A percentile compares a stretch with the other conserved stretches of the same genome.
Conservation (phyloP, 2,329 filamentous ascomycete genomes). For the Cercospora citrullina region DNA sequence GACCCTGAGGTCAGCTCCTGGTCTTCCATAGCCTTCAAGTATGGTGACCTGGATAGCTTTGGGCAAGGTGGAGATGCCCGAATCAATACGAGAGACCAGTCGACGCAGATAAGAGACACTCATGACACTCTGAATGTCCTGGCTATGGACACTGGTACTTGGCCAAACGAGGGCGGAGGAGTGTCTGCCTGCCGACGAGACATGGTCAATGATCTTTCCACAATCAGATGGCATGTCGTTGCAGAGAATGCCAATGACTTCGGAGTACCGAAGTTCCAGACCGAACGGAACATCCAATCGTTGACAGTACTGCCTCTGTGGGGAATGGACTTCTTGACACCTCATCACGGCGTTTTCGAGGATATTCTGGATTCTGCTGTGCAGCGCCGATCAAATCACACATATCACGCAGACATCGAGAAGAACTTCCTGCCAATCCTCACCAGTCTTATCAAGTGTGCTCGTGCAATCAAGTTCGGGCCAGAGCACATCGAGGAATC, state of each 20-base stretch:
- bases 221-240: slow-evolving; percentile 47
- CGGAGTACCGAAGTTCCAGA: slow-evolving; percentile 46
- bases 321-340: slow-evolving; percentile 46
- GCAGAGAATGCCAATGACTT: slow-evolving; percentile 48
- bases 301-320: slow-evolving; percentile 46
- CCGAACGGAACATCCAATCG: slow-evolving; percentile 46
- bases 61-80: slow-evolving; percentile 56
- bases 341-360: slow-evolving; percentile 45
- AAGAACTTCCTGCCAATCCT: slow-evolving; percentile 40
- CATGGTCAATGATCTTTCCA: slow-evolving; percentile 46
- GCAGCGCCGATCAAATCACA: slow-evolving; percentile 39
- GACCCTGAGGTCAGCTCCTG: slow-evolving; percentile 55
- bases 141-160: slow-evolving; percentile 46
- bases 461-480: slow-evolving; percentile 42
- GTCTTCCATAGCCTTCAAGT: slow-evolving; percentile 54
- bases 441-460: slow-evolving; percentile 44
- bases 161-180: slow-evolving; percentile 47
- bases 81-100: slow-evolving; percentile 52
- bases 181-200: slow-evolving; percentile 47
- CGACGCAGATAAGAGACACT: slow-evolving; percentile 46
- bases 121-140: slow-evolving; percentile 44
- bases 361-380: slow-evolving; percentile 45
- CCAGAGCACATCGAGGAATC: slow-evolving; percentile 44
- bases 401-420: slow-evolving; percentile 40
- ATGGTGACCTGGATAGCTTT: slow-evolving; percentile 55